These are phyloP conservation scores for Auricularia cornea DNA, from an alignment of 768 basidiomycete species.

Conservation along the genomic window DNA sequence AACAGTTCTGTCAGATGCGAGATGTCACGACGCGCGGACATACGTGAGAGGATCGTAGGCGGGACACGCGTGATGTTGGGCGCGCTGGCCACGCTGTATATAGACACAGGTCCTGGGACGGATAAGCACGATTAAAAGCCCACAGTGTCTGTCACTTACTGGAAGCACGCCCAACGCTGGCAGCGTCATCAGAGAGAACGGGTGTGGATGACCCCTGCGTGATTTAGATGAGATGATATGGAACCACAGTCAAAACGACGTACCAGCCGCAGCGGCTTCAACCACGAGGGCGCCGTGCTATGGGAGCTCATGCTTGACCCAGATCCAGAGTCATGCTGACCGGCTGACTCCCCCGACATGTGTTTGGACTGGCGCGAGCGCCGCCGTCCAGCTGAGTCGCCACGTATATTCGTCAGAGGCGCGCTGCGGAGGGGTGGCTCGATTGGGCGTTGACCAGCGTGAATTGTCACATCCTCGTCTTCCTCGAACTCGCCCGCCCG, in stretches of 20 bases:
- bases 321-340: neutral
- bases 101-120: neutral
- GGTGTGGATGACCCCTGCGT: too few relatives aligned
- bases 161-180: neutral
- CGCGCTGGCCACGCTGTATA: neutral
- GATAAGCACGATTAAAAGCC: neutral
- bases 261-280: neutral
- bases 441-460: too few relatives aligned
- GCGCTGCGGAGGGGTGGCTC: too few relatives aligned
- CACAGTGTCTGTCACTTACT: neutral
- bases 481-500: too few relatives aligned
- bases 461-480: too few relatives aligned
- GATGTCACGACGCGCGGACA: neutral
- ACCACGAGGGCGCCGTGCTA: neutral
- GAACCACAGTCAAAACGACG: neutral
- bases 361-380: neutral
- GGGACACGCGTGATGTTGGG: neutral
- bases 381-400: neutral
- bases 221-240: too few relatives aligned
- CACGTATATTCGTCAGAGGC: too few relatives aligned
- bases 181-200: too few relatives aligned
- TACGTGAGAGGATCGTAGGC: neutral
- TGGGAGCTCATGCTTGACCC: neutral
- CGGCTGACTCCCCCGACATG: neutral
- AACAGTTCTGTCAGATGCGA: neutral